Evolutionary conservation across 2,329 filamentous ascomycete genomes (phyloP), one percentile per base, ranked within the genome.

Genomic region (Penicillium aurantiogriseum): DNA sequence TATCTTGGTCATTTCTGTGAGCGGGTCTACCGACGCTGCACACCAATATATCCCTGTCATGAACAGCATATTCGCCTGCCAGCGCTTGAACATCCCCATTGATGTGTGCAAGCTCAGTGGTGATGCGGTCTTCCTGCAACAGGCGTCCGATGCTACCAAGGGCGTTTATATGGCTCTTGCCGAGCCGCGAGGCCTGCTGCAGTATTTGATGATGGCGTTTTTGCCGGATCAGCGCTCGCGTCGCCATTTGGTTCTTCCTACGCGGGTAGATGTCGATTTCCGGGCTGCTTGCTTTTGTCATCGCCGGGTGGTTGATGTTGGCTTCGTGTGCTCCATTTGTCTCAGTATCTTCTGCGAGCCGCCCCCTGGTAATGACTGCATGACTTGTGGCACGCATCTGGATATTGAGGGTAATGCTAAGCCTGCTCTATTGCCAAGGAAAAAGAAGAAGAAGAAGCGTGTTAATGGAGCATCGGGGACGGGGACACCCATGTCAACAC

Each of bases 271-370:
- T 44, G 92, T 99, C 43, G 95, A 99, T 76, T 99, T 99, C 73
- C 86, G 94, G 43, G 93, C 95, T n/a, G 94, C 94, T 4, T 99
- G 94, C 73, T 99, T 99, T 78, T 99, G 94, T 73, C 94, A 99
- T 76, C 84, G 93, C 50, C 86, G 85, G 36, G 91, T 97, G 21
- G 88, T 99, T 43, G 91, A 97, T 75, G 86, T 92, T 1, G 94
- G 92, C 9, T 99, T 91, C 72, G 93, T 99, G 38, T 99, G 94
- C 79, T 96, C 91, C 60, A 92, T 99, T 66, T 99, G 94, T 71
- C 80, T 99, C 44, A 96, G 91, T 74, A 99, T 96, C 67, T 96
- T 96, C 73, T 96, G 92, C 77, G 80, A 83, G 44, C 82, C 84
- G 29, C 78, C 84, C 1, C 78, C 81, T 60, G 83, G 85, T 51